These are phyloP conservation scores for Cytospora piceicola DNA, from an alignment of 2,329 filamentous ascomycete species.

Conservation along the genomic window DNA sequence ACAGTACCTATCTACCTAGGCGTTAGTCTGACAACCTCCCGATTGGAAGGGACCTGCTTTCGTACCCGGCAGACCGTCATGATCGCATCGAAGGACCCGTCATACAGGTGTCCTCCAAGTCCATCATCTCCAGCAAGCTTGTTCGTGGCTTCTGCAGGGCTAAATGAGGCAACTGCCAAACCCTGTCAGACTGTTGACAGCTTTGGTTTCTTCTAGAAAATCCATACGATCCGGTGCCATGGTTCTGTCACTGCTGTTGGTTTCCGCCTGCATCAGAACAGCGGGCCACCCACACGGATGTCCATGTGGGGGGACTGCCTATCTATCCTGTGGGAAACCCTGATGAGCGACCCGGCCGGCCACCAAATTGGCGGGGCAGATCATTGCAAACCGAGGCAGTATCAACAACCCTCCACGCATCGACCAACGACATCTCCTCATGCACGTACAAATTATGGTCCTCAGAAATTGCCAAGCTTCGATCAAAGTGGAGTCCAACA, in stretches of 20 bases:
- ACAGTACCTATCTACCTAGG: not conserved
- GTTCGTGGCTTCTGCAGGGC: not conserved
- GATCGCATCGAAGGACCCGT: not conserved
- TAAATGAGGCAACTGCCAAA: not conserved
- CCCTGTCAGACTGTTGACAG: constrained; percentile 2
- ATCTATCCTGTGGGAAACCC: not conserved
- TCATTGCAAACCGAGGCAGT: not conserved
- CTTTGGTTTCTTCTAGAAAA: constrained; percentile 26
- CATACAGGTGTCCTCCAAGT: not conserved
- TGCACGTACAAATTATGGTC: not conserved
- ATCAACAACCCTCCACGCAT: not conserved
- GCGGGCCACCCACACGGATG: constrained; percentile 12
- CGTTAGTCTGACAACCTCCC: not conserved
- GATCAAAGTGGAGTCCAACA: not conserved
- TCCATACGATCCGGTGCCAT: constrained; percentile 18
- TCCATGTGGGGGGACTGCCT: not conserved
- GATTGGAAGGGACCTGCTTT: constrained; percentile 1
- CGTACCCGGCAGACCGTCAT: not conserved
- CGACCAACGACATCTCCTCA: not conserved
- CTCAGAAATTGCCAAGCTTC: not conserved
- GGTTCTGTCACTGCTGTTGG: constrained; percentile 16
- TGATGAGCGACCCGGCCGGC: not conserved
- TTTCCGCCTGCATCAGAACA: constrained; percentile 12
- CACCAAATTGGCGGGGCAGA: constrained; percentile 1
- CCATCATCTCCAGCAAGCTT: not conserved